Conservation (phyloP, 257 asterid genomes). For the Sherardia arvensis region DNA sequence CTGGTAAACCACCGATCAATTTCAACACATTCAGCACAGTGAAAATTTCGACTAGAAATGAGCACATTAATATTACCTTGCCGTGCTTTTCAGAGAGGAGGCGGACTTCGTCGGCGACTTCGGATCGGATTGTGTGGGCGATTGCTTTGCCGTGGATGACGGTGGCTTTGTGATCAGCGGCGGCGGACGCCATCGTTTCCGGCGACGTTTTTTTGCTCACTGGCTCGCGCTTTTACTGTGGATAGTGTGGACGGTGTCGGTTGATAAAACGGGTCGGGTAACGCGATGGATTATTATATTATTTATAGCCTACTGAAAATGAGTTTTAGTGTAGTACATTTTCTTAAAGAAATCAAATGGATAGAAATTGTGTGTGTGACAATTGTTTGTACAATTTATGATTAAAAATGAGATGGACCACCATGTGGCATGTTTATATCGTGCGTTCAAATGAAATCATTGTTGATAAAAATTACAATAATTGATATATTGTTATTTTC, state of each 20-base stretch:
- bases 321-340: no score
- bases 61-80: conserved; percentile 36
- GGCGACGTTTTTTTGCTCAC: neutral
- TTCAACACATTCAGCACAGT: neutral
- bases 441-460: no score
- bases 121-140: conserved; percentile 23
- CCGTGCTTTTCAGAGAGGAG: conserved; percentile 30
- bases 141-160: conserved; percentile 72
- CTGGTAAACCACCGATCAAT: conserved; percentile 24
- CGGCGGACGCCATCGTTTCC: conserved; percentile 34
- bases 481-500: no score
- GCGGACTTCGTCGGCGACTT: conserved; percentile 20
- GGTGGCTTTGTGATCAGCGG: conserved; percentile 57
- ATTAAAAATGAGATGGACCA: no score
- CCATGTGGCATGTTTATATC: no score
- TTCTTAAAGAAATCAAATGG: no score
- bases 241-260: neutral
- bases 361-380: no score
- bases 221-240: neutral
- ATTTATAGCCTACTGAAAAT: no score
- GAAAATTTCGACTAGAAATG: neutral
- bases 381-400: no score
- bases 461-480: no score
- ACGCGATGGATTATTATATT: neutral
- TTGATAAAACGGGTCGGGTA: neutral